phyloP scores from a whole-genome alignment of 2,329 filamentous ascomycete genomes.

The Alternaria incomplexa region DNA sequence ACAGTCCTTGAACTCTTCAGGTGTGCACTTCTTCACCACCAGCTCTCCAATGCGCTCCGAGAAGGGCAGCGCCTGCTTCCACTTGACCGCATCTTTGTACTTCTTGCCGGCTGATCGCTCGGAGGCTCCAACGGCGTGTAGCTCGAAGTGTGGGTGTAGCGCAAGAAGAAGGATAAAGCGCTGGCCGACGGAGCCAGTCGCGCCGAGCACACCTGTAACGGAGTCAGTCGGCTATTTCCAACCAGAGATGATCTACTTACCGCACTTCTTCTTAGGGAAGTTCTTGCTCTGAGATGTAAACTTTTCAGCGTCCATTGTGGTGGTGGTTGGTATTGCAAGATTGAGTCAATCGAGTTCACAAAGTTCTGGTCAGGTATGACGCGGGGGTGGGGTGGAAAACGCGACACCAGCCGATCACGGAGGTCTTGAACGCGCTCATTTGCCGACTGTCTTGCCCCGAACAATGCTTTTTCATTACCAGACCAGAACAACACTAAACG shows the following conservation, averaged over 20 bases:
- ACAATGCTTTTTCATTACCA: background rate
- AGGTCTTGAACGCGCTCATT: constrained; percentile 9
- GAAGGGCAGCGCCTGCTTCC: constrained; percentile 92
- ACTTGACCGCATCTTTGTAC: constrained; percentile 91
- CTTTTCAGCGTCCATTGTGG: constrained; percentile 52
- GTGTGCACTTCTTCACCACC: constrained; percentile 82
- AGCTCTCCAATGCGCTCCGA: constrained; percentile 76
- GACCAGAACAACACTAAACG: background rate
- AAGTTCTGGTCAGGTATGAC: constrained; percentile 26
- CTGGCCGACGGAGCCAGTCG: constrained; percentile 93
- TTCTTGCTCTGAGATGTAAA: constrained; percentile 48
- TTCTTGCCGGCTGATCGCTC: constrained; percentile 88
- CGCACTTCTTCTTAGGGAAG: constrained; percentile 61
- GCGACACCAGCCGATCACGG: constrained; percentile 33
- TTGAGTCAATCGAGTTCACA: constrained; percentile 31
- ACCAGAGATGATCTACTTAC: constrained; percentile 53
- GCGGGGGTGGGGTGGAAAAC: constrained; percentile 31
- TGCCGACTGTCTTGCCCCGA: background rate
- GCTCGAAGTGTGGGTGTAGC: constrained; percentile 82
- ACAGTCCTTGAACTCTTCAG: constrained; percentile 84
- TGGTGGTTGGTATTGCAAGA: constrained; percentile 17
- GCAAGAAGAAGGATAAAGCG: constrained; percentile 92
- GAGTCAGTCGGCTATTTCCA: constrained; percentile 14
- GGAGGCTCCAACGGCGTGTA: constrained; percentile 89
- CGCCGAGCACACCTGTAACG: constrained; percentile 72